Base-by-base conservation (phyloP, 1,284 basidiomycete genomes). In the Schizopora paradoxa region DNA sequence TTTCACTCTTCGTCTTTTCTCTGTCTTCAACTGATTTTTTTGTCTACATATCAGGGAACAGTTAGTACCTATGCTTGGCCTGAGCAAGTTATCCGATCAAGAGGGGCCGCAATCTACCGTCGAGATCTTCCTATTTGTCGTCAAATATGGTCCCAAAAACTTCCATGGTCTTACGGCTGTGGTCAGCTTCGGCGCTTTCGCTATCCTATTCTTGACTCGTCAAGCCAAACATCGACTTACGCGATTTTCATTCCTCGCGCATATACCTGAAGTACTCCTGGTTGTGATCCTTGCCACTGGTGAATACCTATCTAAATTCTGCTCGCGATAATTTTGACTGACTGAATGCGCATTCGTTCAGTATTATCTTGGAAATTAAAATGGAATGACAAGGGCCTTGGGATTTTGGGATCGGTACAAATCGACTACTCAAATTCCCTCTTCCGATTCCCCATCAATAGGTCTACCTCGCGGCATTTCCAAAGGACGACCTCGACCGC, bases 201-300 rank as follows among this genome's bases (percentile, higher is more conserved):
- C 69, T 4, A 64, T 78, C 16, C 72, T 95, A 19, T 69, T 96
- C 14, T 54, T 71, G 8, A 59, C 82, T 44, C 69, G 82, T 29
- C 57, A 59, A 28, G 56, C 81, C 59, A 86, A 83, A 54, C 64
- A 65, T 13, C 60, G 58, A 11, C 76, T 79, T 61, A 72, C 70
- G 58, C 69, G 66, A 58, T 68, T 73, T 54, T 72, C 73, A 72
- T 72, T 79, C 70, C 77, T 91, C 32, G 79, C 85, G 54, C 84
- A 82, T 14, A 58, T 96, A 13, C 91, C 92, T 0, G 93, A 97
- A 61, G 91, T 95, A 21, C 67, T 88, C 40, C 53, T 86, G 6
- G 74, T 80, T 16, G 91, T 95, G 3, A 75, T 90, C 2, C 63
- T 77, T 1, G 86, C 88, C 0, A 95, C 89, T 1, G 56, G 90